Evolutionary conservation across 148 eudicot genomes (phyloP).

Genomic region (Amaranthus palmeri): DNA sequence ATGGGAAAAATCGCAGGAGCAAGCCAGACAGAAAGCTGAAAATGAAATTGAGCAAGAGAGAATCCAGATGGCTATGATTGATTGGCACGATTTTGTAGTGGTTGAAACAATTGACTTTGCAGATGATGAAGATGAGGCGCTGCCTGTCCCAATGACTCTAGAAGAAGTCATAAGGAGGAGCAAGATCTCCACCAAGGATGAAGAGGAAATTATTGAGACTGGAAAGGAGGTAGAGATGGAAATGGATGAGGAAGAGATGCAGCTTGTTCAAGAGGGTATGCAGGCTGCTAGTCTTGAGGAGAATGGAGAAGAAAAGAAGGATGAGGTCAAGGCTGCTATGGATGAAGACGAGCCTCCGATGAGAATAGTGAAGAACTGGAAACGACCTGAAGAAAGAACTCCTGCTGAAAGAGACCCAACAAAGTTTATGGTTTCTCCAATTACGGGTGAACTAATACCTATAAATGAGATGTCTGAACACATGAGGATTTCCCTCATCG

Average conservation of each 20-base stretch:
- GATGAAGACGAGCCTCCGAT: constrained; percentile 72
- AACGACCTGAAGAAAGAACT: constrained; percentile 75
- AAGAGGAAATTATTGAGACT: constrained; percentile 60
- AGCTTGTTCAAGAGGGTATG: constrained; percentile 83
- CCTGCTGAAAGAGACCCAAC: constrained; percentile 67
- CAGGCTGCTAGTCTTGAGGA: constrained; percentile 64
- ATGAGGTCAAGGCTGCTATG: constrained; percentile 30
- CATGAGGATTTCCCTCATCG: constrained; percentile 80
- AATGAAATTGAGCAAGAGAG: constrained; percentile 80
- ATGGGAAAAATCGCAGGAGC: constrained; percentile 83
- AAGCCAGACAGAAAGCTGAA: constrained; percentile 79
- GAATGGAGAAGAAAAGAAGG: constrained; percentile 40
- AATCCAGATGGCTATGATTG: constrained; percentile 76
- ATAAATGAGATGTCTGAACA: constrained; percentile 82
- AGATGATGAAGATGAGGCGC: constrained; percentile 72
- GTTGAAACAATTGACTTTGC: constrained; percentile 70
- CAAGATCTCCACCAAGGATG: constrained; percentile 54
- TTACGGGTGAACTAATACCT: constrained; percentile 65
- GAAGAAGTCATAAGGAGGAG: constrained; percentile 86
- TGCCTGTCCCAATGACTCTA: constrained; percentile 81
- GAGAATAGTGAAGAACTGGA: constrained; percentile 82
- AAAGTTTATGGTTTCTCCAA: constrained; percentile 68
- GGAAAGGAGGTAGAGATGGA: constrained; percentile 84
- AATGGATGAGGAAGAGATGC: constrained; percentile 86
- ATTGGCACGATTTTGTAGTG: constrained; percentile 87